Base-by-base conservation (phyloP, 2,329 filamentous ascomycete genomes). In the Aspergillus aculeatus region DNA sequence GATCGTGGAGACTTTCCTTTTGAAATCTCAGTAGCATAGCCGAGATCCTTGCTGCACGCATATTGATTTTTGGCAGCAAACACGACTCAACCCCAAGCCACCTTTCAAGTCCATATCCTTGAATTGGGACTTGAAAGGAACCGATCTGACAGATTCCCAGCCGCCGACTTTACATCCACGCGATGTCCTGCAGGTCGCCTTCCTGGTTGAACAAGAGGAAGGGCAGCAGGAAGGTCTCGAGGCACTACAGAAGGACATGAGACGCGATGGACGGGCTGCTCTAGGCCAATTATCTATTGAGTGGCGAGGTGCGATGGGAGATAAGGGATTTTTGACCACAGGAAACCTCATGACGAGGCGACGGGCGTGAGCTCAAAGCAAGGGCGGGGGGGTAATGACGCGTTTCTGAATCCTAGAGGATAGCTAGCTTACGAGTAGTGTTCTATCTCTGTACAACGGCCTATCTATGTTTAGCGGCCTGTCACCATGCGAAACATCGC, bases 261-360 rank as follows among this genome's bases (percentile, higher is more conserved):
- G 77, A 47, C 75, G 77, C 35, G 77, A 80, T 62, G 78, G 79
- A 19, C 80, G 82, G 62, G 79, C 90, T 41, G 80, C 88, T 21
- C 86, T 98, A 71, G 94, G 93, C 5, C 87, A 95, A 63, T 77
- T 98, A 66, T 89, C 88, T 48, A 90, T 98, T 60, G 89, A 91
- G 57, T 99, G 95, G 95, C 84, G 91, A 64, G 89, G 90, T 41
- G 86, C 90, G 62, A 93, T 97, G 89, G 95, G 95, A 0, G 95
- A 94, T 76, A 85, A 86, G 68, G 95, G 95, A 0, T 93, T 87
- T 68, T 80, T 99, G 71, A 92, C 89, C 49, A 99, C 95, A 6
- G 93, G 93, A 10, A 94, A 89, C 82, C 78, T 96, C 55, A 70
- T 80, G 66, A 80, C 78, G 29, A 75, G 78, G 65, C 78, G 75